Evolutionary conservation across 352 stramenopile species (phyloP).

Genomic region (Globisporangium splendens): DNA sequence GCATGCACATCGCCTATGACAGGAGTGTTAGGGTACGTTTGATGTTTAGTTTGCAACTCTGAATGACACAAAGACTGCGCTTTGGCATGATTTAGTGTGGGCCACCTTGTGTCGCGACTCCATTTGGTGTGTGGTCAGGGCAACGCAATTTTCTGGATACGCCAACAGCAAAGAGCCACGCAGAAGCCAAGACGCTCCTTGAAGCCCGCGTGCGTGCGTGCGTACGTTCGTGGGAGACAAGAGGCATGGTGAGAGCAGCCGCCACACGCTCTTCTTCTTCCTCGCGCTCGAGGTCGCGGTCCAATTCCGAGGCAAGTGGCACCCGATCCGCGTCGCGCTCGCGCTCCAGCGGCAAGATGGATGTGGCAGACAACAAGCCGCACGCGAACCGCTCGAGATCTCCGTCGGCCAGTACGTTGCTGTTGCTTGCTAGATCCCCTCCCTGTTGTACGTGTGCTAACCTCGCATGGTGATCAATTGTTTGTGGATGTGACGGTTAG

Average conservation of each 20-base stretch:
- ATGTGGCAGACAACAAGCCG: background rate
- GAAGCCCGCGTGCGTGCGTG: too few relatives aligned
- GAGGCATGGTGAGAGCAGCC: conserved; percentile 5
- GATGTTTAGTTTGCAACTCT: too few relatives aligned
- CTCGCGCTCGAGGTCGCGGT: conserved; percentile 7
- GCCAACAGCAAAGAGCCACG: background rate
- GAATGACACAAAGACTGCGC: too few relatives aligned
- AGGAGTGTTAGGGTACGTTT: too few relatives aligned
- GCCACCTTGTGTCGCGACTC: too few relatives aligned
- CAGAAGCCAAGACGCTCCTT: too few relatives aligned
- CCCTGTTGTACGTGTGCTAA: too few relatives aligned
- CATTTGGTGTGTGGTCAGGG: too few relatives aligned
- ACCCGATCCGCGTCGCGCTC: background rate
- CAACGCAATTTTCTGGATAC: too few relatives aligned
- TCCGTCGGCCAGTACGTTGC: background rate
- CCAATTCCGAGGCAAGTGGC: conserved; percentile 1
- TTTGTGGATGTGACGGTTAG: background rate
- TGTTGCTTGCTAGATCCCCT: background rate
- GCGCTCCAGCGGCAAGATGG: background rate
- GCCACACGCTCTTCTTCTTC: conserved; percentile 1
- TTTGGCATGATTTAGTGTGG: too few relatives aligned
- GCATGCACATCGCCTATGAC: too few relatives aligned
- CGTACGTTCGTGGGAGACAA: background rate
- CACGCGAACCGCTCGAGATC: conserved; percentile 2
- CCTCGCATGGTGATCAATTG: background rate